Evolutionary conservation across 176 grass and related monocot genomes (phyloP).

Genomic region (Cenchrus purpureus): DNA sequence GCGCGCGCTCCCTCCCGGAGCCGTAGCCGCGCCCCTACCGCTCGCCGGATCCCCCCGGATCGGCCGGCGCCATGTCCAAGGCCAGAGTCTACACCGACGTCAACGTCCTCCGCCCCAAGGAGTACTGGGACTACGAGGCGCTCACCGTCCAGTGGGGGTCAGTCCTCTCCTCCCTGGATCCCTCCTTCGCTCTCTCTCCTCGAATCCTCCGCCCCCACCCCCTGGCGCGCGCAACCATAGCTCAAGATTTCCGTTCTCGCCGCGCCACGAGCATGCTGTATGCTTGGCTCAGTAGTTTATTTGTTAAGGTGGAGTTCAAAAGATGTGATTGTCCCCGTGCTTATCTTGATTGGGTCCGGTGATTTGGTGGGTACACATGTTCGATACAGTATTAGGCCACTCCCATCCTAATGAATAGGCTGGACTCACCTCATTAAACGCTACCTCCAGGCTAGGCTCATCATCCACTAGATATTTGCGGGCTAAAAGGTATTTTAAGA

Average conservation of each 20-base stretch:
- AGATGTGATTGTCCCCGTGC: background rate
- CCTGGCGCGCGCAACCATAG: background rate
- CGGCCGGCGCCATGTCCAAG: slow-evolving; percentile 66
- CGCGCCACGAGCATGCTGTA: background rate
- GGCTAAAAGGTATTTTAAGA: background rate
- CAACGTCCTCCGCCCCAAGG: slow-evolving; percentile 84
- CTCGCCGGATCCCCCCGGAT: slow-evolving; percentile 27
- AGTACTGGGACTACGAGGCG: slow-evolving; percentile 93
- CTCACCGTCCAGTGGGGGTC: slow-evolving; percentile 87
- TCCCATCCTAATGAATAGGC: background rate
- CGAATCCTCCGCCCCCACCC: background rate
- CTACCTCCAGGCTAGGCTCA: background rate
- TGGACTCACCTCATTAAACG: background rate
- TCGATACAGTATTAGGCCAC: background rate
- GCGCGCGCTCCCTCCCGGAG: background rate
- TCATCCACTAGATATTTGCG: too few species aligned
- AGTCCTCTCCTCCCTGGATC: background rate
- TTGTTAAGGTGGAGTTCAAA: background rate
- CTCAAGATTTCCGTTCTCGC: background rate
- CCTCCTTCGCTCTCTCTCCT: background rate
- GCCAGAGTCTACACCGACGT: slow-evolving; percentile 77
- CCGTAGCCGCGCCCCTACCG: too few species aligned
- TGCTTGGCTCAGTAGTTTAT: background rate
- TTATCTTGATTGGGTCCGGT: background rate
- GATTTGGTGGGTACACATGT: background rate